Base-by-base conservation (phyloP, 192 early-diverging fungal species). In the Phycomyces blakesleeanus region DNA sequence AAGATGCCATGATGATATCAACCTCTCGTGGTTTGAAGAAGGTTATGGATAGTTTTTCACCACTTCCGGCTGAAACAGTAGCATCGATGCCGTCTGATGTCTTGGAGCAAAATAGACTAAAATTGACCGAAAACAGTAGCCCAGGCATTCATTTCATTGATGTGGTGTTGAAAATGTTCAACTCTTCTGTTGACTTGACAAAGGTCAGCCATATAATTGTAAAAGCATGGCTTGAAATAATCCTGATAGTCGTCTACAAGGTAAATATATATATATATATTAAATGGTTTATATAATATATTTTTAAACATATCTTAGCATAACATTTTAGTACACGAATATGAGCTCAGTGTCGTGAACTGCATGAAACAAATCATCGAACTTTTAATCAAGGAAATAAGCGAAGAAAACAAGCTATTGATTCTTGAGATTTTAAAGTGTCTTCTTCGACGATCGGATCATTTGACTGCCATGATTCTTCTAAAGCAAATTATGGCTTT, bases 191-290 rank as follows among this genome's bases (percentile, higher is more conserved):
- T 0, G 78, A 83, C 53, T 55, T 83, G 51, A 70, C 79, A 18
- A 59, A 51, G 14, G 55, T 83, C 1, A 77, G 73, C 5, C 74
- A 78, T 55, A 54, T 73, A 2, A 74, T 80, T 53, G 64, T 85
- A 29, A 81, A 78, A 54, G 66, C 60, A 38, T 85, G 81, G 81
- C 64, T 85, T 3, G 83, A 85, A 40, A 68, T 81, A 15, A 49
- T 85, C 15, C 49, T 83, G 20, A 78, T 85, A 59, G 73, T 85
- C 21, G 66, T 85, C 24, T 85, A 85, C 69, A 85, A 85, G 76
- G 78, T 80, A 60, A 61, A 9, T 24, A 25, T 18, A 12, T 11
- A 39, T n/a, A 41, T 53, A 12, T 14, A 5, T 34, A 63, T 26
- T 14, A 15, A 34, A 50, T 20, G 16, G 10, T 38, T 18, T 44